phyloP scores from a whole-genome alignment of 2,329 filamentous ascomycete species.

The Raffaelea arxii region DNA sequence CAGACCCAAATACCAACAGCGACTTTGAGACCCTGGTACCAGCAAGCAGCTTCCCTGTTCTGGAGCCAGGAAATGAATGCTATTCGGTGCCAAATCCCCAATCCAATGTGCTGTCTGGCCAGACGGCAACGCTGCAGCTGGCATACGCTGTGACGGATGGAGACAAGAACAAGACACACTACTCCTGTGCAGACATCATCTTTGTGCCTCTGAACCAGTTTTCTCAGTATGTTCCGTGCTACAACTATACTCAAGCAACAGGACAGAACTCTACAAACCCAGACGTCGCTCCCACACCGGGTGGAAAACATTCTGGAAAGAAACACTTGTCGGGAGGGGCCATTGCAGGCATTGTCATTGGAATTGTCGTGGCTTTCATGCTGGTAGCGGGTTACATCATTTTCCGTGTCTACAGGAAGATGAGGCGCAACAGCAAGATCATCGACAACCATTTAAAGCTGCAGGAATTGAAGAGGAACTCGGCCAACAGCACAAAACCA shows the following conservation, averaged over 20 bases:
- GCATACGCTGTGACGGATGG: neutral
- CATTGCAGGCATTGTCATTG: neutral
- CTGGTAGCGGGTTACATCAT: neutral
- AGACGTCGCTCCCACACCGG: neutral
- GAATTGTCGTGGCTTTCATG: neutral
- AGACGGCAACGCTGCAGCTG: neutral
- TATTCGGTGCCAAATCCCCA: neutral
- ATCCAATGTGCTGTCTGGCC: neutral
- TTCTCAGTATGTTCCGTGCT: neutral
- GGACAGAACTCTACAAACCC: neutral
- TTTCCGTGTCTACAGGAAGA: neutral
- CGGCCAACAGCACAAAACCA: neutral
- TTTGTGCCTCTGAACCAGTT: conserved; percentile 14
- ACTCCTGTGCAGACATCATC: neutral
- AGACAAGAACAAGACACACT: neutral
- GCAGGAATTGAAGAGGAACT: neutral
- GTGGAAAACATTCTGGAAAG: neutral
- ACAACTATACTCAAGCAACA: neutral
- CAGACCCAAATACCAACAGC: neutral
- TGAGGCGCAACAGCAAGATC: neutral
- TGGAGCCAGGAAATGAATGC: neutral
- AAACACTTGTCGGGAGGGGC: neutral
- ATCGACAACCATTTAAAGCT: neutral
- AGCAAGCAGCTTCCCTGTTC: neutral
- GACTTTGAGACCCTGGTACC: neutral